These are phyloP conservation scores for Taphrina pruni DNA, from an alignment of 1,139 yeast species.

Conservation along the genomic window DNA sequence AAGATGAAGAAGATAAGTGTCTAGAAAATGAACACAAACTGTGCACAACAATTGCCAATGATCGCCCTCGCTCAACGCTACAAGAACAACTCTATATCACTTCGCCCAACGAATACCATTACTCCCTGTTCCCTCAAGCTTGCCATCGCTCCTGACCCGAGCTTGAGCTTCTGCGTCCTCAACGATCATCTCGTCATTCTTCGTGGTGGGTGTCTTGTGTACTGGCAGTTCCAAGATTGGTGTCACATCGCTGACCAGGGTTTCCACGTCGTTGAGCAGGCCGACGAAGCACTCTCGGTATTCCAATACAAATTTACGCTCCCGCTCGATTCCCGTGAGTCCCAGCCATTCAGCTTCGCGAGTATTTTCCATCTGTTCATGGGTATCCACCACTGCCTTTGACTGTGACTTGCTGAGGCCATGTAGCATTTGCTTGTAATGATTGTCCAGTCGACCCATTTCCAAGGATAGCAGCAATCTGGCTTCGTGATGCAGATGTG, in stretches of 20 bases:
- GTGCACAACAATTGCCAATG: too few relatives aligned
- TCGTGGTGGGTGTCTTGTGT: neutral
- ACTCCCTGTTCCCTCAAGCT: neutral
- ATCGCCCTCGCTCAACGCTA: too few relatives aligned
- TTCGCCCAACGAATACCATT: neutral
- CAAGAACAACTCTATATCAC: too few relatives aligned
- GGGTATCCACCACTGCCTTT: neutral
- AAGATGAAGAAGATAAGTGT: too few relatives aligned
- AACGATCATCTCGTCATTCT: neutral
- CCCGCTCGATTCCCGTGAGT: conserved; percentile 24
- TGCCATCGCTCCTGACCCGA: neutral
- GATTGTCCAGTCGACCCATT: conserved; percentile 20
- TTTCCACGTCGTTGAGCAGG: conserved; percentile 16
- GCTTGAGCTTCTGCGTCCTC: neutral
- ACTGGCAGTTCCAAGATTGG: conserved; percentile 11
- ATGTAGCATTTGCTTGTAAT: conserved; percentile 7
- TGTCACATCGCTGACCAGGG: conserved; percentile 16
- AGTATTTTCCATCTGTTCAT: conserved; percentile 25
- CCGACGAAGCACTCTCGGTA: conserved; percentile 21
- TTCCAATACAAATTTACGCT: conserved; percentile 17
- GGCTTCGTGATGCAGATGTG: conserved; percentile 21
- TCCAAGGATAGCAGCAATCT: conserved; percentile 16
- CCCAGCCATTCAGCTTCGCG: conserved; percentile 26
- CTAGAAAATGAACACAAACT: too few relatives aligned
- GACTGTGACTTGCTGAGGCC: conserved; percentile 2